Percentiles rank a stretch among this genome's conserved stretches.
These are phyloP conservation scores for Setaria italica DNA, from an alignment of 202 grass and related monocot genomes.

Conservation along the genomic window DNA sequence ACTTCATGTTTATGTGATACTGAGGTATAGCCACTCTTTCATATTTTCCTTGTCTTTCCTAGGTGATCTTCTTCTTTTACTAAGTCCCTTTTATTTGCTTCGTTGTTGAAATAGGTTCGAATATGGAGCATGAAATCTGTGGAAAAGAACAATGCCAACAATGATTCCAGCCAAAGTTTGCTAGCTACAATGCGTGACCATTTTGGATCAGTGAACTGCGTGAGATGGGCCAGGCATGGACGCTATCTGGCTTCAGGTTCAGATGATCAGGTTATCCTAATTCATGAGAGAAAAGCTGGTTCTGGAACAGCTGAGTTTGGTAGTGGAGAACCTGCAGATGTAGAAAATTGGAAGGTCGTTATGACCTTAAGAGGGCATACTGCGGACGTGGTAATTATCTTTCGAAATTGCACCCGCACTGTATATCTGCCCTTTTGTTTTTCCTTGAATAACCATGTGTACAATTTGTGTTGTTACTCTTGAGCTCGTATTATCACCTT, in stretches of 20 bases:
- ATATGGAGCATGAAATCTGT: conserved; percentile 99
- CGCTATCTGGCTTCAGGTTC: conserved; percentile 93
- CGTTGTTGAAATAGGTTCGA: conserved; percentile 60
- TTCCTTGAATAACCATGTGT: neutral
- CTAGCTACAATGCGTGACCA: conserved; percentile 93
- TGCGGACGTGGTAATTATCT: conserved; percentile 97
- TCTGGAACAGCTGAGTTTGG: conserved; percentile 93
- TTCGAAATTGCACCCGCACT: neutral
- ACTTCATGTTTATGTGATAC: neutral
- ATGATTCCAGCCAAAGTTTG: conserved; percentile 68
- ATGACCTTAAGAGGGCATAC: conserved; percentile 97
- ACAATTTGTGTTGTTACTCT: conserved; percentile 5
- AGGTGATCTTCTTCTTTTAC: neutral
- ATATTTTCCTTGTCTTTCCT: neutral
- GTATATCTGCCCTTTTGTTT: neutral
- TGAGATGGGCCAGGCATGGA: conserved; percentile 94
- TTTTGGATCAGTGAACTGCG: conserved; percentile 96
- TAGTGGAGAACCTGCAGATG: conserved; percentile 89
- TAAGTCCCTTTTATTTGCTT: conserved; percentile 12
- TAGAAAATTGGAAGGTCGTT: conserved; percentile 98
- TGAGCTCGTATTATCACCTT: conserved; percentile 20
- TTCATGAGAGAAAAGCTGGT: conserved; percentile 95
- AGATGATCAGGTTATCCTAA: conserved; percentile 92
- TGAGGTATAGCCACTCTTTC: neutral
- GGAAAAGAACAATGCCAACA: conserved; percentile 46